These are phyloP conservation scores for Paraglomus occultum DNA, from an alignment of 192 early-diverging fungal genomes.

Conservation along the genomic window DNA sequence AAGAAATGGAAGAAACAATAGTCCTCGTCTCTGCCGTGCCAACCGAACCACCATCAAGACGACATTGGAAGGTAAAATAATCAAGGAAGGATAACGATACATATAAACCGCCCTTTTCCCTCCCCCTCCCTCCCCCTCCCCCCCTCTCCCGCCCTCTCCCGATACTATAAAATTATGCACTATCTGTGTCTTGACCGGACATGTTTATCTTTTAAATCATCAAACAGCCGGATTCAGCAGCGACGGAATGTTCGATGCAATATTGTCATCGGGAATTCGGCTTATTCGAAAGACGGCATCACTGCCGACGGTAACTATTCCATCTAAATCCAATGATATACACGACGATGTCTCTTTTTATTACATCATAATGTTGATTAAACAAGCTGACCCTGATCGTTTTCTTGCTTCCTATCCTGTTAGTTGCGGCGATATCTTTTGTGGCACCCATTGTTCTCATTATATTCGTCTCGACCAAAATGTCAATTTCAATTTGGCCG, in stretches of 20 bases:
- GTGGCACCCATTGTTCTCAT: constrained; percentile 38
- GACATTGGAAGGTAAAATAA: constrained; percentile 20
- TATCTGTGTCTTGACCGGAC: too few relatives aligned
- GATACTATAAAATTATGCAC: not conserved
- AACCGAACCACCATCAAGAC: constrained; percentile 1
- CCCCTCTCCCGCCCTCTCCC: too few relatives aligned
- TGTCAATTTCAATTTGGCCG: constrained; percentile 32
- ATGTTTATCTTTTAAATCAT: not conserved
- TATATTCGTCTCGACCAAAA: constrained; percentile 41
- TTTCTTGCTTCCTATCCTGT: not conserved
- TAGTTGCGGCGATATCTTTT: constrained; percentile 45
- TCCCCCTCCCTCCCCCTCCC: too few relatives aligned
- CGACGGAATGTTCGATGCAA: constrained; percentile 30
- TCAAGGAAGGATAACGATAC: too few relatives aligned
- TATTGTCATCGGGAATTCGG: constrained; percentile 34
- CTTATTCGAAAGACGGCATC: constrained; percentile 40
- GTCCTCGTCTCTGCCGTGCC: not conserved
- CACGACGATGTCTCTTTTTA: not conserved
- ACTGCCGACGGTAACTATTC: constrained; percentile 33
- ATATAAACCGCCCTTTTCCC: too few relatives aligned
- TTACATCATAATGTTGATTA: not conserved
- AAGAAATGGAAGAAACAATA: not conserved
- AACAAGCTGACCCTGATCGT: not conserved
- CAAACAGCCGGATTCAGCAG: constrained; percentile 36
- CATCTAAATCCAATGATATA: too few relatives aligned